A percentile compares a stretch with the other conserved stretches of the same genome.
These are phyloP conservation scores for Ogataea allantospora DNA, from an alignment of 805 yeast genomes.

Conservation along the genomic window DNA sequence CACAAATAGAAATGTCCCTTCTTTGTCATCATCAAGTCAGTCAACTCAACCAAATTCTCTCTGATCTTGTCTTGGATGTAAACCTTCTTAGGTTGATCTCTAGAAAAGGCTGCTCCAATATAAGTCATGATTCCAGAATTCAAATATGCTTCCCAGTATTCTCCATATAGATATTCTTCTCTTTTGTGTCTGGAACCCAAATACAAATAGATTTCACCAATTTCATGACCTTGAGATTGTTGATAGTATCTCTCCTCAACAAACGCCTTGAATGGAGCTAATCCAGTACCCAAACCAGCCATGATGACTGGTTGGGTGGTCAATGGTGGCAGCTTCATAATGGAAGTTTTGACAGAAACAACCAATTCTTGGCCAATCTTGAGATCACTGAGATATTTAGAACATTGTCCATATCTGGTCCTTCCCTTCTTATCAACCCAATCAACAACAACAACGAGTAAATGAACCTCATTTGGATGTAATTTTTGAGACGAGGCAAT, in stretches of 20 bases:
- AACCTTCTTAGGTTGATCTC: constrained; percentile 93
- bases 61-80: constrained; percentile 93
- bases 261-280: constrained; percentile 97
- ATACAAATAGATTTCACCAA: constrained; percentile 85
- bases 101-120: constrained; percentile 96
- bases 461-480: constrained; percentile 88
- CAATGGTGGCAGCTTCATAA: constrained; percentile 90
- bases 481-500: constrained; percentile 94
- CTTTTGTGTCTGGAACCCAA: constrained; percentile 94
- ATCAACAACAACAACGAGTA: constrained; percentile 92
- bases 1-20: constrained; percentile 92
- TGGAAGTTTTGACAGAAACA: constrained; percentile 94
- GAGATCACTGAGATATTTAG: constrained; percentile 82
- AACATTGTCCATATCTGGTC: constrained; percentile 89
- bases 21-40: constrained; percentile 73
- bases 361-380: constrained; percentile 79
- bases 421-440: constrained; percentile 89
- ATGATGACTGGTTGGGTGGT: constrained; percentile 88
- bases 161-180: constrained; percentile 95
- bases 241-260: constrained; percentile 95
- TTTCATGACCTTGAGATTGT: constrained; percentile 79
- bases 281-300: constrained; percentile 97
- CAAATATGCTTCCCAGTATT: constrained; percentile 94
- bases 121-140: constrained; percentile 91
- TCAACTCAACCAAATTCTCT: constrained; percentile 68